Evolutionary conservation across 495 filamentous ascomycete species (phyloP).

Genomic region (Penicillium canariense): DNA sequence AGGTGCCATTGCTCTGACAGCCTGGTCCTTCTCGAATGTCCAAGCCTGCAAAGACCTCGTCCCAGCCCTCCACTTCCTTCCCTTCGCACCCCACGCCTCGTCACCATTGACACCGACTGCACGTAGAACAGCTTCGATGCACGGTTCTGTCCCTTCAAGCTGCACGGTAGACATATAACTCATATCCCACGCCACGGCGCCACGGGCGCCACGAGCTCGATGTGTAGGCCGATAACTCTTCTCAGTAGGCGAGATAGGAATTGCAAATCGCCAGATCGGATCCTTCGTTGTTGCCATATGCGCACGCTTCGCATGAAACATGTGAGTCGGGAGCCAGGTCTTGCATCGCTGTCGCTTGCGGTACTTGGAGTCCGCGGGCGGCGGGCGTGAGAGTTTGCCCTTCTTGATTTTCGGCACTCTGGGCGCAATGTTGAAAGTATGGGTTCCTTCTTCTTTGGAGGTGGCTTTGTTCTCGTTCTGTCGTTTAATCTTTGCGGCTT

Average conservation of each 20-base stretch:
- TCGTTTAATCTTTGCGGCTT: slow-evolving; percentile 31
- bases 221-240: slow-evolving; percentile 89
- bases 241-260: slow-evolving; percentile 79
- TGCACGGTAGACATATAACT: slow-evolving; percentile 90
- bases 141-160: slow-evolving; percentile 63
- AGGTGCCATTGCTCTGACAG: slow-evolving; percentile 64
- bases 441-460: slow-evolving; percentile 34
- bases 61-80: slow-evolving; percentile 72
- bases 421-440: slow-evolving; percentile 41
- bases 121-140: slow-evolving; percentile 62
- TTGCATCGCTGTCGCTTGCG: slow-evolving; percentile 85
- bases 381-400: slow-evolving; percentile 64
- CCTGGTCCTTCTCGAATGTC: slow-evolving; percentile 57
- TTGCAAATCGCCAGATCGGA: slow-evolving; percentile 83
- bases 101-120: slow-evolving; percentile 56
- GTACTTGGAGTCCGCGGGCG: slow-evolving; percentile 65
- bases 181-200: slow-evolving; percentile 84
- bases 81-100: slow-evolving; percentile 57
- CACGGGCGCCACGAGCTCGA: slow-evolving; percentile 66
- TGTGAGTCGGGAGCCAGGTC: slow-evolving; percentile 91
- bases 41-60: slow-evolving; percentile 66
- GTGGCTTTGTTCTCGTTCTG: slow-evolving; percentile 32
- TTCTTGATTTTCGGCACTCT: slow-evolving; percentile 68
- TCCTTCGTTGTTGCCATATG: slow-evolving; percentile 75
- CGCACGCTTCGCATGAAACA: slow-evolving; percentile 91